Evolutionary conservation across 179 eudicot species (phyloP).

Genomic region (Actinidia arguta): DNA sequence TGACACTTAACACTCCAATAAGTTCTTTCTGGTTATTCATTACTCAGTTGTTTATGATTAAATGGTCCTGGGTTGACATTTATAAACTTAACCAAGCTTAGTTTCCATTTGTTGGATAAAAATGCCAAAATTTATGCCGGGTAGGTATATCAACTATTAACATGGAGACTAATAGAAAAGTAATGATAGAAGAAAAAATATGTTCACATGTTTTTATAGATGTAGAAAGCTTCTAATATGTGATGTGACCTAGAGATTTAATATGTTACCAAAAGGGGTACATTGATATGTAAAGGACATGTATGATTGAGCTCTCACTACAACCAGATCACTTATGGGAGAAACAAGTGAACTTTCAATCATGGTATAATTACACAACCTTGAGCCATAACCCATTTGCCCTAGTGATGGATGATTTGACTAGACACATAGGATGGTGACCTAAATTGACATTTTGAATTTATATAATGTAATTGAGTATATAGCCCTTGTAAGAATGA

Average conservation of each 20-base stretch:
- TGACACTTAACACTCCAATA: too few species aligned
- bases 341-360: neutral
- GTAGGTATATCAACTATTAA: neutral
- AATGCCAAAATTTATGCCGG: too few species aligned
- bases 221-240: neutral
- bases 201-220: neutral
- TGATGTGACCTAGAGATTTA: too few species aligned
- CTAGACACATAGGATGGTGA: neutral
- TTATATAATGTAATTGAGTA: slow-evolving; percentile 1
- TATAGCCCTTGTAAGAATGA: neutral
- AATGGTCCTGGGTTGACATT: too few species aligned
- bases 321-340: neutral
- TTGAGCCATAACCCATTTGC: neutral
- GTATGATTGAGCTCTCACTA: neutral
- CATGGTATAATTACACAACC: neutral
- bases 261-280: neutral
- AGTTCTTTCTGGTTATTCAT: too few species aligned
- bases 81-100: too few species aligned
- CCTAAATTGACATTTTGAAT: neutral
- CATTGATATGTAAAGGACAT: too few species aligned
- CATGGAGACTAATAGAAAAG: neutral
- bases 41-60: too few species aligned
- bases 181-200: neutral
- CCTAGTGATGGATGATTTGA: neutral
- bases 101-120: too few species aligned